Evolutionary conservation across 805 yeast genomes (phyloP), one percentile per base, ranked within the genome.

Genomic region (Saccharomyces eubayanus): DNA sequence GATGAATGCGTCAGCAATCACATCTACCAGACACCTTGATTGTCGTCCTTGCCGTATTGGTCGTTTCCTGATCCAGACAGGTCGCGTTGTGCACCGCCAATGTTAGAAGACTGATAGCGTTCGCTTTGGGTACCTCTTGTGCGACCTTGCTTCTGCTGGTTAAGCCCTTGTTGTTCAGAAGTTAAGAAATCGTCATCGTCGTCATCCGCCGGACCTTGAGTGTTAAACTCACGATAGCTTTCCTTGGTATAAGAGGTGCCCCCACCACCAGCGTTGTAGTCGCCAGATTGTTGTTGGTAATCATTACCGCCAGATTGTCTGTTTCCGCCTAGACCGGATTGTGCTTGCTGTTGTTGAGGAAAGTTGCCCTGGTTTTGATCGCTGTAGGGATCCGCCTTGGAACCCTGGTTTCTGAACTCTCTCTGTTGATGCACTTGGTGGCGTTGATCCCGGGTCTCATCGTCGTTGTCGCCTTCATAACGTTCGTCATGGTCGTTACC

Each of bases 401-500:
- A 36, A n/a, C 43, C 43, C 20, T 36, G 43, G 9, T 36, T 36
- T 24, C 48, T 24, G 29, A 36, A 45, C 48, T 50, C 50, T 31
- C 50, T 56, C 52, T 60, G 59, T 31, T 50, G 54, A 28, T 46
- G 30, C 36, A 36, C 28, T 11, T 47, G 41, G 31, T 47, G 56
- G 11, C 51, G 53, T 16, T 47, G 49, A 29, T 51, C 49, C 47
- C 51, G 55, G 28, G 53, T 51, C 27, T 52, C 53, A 28, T 49
- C 41, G 43, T 55, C 51, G 20, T 58, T 55, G 31, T 60, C 52
- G 46, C 20, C 21, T 36, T 36, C 43, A 24, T 36, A 36, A 36
- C 43, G 43, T 16, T 36, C 43, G 20, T 36, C 43, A 12, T 36
- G 43, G 5, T 60, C 61, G 49, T 60, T 59, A 27, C 66, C 64